Conservation (phyloP, 306 rosid species). For the Fragaria iinumae region DNA sequence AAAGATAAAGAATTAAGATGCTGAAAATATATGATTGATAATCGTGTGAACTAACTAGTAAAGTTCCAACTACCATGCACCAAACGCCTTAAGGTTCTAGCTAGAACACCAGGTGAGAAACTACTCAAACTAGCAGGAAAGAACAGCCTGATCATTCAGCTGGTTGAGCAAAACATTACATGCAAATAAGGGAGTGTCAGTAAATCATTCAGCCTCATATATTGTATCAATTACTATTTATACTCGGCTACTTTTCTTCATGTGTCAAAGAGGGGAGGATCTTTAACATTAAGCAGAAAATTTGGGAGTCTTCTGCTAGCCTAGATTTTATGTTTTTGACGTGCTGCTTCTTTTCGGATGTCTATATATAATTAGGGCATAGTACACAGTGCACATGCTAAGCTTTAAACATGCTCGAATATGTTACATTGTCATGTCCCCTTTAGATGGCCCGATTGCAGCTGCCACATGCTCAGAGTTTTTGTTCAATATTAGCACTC, state of each 20-base stretch:
- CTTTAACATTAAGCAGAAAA: background rate
- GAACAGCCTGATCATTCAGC: background rate
- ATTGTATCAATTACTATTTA: background rate
- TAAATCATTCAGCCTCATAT: background rate
- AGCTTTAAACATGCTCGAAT: slow-evolving; percentile 42
- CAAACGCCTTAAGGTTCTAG: background rate
- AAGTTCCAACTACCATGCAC: background rate
- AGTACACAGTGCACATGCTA: slow-evolving; percentile 58
- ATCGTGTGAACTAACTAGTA: background rate
- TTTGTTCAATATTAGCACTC: slow-evolving; percentile 15
- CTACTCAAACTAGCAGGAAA: background rate
- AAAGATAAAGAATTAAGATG: background rate
- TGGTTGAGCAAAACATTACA: background rate
- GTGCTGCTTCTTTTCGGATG: slow-evolving; percentile 14
- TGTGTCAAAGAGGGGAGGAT: slow-evolving; percentile 3
- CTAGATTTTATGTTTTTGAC: slow-evolving; percentile 27
- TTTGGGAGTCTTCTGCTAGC: slow-evolving; percentile 5
- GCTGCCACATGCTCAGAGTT: slow-evolving; percentile 48
- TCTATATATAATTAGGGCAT: slow-evolving; percentile 23
- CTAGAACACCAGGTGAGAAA: background rate
- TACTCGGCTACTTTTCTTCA: slow-evolving; percentile 9
- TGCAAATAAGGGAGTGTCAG: background rate
- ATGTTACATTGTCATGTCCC: slow-evolving; percentile 36
- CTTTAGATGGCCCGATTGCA: slow-evolving; percentile 29
- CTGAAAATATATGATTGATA: background rate